phyloP scores from a whole-genome alignment of 2,329 filamentous ascomycete species.

The Botryotinia calthae region DNA sequence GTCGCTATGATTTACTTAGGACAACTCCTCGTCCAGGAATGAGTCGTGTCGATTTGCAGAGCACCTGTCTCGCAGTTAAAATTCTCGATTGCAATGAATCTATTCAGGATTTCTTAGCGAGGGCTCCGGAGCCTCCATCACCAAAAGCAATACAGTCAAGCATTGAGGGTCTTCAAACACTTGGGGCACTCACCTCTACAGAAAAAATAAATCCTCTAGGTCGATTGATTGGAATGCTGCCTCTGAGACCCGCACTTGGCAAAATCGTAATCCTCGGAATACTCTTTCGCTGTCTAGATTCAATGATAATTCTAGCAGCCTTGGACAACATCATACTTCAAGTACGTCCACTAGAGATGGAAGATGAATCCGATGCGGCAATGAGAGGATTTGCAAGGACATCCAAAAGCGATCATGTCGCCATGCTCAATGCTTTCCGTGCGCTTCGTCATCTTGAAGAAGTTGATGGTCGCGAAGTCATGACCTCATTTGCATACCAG shows the following conservation, averaged over 20 bases:
- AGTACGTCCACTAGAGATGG: conserved; percentile 74
- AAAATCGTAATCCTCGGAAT: conserved; percentile 93
- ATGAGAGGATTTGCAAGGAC: conserved; percentile 64
- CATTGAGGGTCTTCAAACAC: conserved; percentile 71
- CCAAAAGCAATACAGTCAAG: conserved; percentile 79
- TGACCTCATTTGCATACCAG: conserved; percentile 18
- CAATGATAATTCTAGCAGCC: conserved; percentile 80
- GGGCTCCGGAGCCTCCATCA: conserved; percentile 82
- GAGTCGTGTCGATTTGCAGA: conserved; percentile 82
- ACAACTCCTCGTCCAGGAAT: conserved; percentile 80
- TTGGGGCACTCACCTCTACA: conserved; percentile 80
- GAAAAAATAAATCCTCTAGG: conserved; percentile 81
- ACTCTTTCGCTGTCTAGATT: conserved; percentile 86
- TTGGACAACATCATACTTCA: conserved; percentile 82
- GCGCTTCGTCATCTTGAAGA: conserved; percentile 40
- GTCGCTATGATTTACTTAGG: conserved; percentile 82
- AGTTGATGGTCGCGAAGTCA: not conserved
- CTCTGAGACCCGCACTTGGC: conserved; percentile 81
- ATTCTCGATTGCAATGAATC: conserved; percentile 82
- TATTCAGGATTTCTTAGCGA: conserved; percentile 73
- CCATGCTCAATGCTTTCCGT: conserved; percentile 45
- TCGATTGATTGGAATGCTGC: conserved; percentile 83
- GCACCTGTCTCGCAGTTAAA: conserved; percentile 88
- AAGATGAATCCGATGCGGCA: conserved; percentile 71
- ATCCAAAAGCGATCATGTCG: conserved; percentile 47